Conservation (phyloP, 2,329 filamentous ascomycete species). For the Colletotrichum tanaceti region DNA sequence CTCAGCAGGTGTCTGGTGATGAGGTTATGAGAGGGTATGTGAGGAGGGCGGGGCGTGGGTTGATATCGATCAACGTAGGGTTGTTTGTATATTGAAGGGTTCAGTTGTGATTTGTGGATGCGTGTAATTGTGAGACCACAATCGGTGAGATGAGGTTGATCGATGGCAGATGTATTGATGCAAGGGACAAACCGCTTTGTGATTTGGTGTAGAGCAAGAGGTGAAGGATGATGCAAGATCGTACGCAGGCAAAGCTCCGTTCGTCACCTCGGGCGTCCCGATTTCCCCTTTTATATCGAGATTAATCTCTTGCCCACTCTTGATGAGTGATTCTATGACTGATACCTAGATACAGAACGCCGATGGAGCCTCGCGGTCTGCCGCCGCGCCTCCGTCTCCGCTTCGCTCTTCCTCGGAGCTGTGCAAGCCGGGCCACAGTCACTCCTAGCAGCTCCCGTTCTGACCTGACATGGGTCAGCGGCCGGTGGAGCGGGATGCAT, state of each 20-base stretch:
- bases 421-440: background rate
- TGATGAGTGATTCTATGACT: conserved; percentile 20
- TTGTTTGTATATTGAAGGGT: background rate
- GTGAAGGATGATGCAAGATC: background rate
- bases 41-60: background rate
- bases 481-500: conserved; percentile 11
- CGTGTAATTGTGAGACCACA: conserved; percentile 2
- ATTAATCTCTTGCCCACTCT: background rate
- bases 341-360: conserved; percentile 11
- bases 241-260: background rate
- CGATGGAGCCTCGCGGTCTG: background rate
- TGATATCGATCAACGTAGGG: background rate
- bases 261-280: background rate
- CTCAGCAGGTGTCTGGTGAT: background rate
- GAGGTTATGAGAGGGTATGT: no score
- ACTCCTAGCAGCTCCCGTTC: conserved; percentile 4
- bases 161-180: background rate
- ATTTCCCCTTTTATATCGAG: background rate
- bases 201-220: background rate
- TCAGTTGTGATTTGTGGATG: background rate
- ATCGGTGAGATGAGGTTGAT: conserved; percentile 10
- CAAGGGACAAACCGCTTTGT: background rate
- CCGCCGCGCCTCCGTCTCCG: background rate
- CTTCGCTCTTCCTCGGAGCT: conserved; percentile 24
- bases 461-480: conserved; percentile 38